Percentiles rank a stretch among this genome's conserved stretches.
These are phyloP conservation scores for Colletotrichum spinosum DNA, from an alignment of 2,329 filamentous ascomycete species.

Conservation along the genomic window DNA sequence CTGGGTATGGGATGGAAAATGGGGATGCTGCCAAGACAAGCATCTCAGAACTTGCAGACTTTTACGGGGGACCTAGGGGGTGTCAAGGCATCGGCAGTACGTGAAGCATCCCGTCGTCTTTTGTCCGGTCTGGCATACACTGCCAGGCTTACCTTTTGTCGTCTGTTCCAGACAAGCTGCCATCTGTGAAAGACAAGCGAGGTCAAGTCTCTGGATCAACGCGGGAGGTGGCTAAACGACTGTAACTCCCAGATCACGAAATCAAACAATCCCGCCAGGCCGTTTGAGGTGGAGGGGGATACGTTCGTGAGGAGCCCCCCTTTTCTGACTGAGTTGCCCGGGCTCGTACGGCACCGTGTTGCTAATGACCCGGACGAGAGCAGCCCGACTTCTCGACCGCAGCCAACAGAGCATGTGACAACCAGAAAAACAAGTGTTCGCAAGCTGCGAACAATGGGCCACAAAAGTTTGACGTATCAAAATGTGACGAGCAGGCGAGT, in stretches of 20 bases:
- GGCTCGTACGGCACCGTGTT: background rate
- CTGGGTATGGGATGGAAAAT: slow-evolving; percentile 51
- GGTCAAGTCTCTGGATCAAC: slow-evolving; percentile 11
- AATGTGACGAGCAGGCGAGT: slow-evolving; percentile 61
- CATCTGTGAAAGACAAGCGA: background rate
- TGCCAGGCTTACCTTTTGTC: background rate
- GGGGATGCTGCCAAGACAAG: slow-evolving; percentile 49
- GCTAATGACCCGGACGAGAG: background rate
- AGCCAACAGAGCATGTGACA: slow-evolving; percentile 58
- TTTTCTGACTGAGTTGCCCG: background rate
- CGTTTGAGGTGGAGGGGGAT: slow-evolving; percentile 56
- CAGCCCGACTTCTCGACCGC: slow-evolving; percentile 57
- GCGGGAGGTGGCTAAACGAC: slow-evolving; percentile 7
- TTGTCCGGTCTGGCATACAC: background rate
- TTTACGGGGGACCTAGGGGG: slow-evolving; percentile 56
- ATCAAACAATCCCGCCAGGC: slow-evolving; percentile 52
- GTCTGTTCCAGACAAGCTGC: background rate
- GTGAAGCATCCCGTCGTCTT: slow-evolving; percentile 19
- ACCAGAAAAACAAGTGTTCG: slow-evolving; percentile 62
- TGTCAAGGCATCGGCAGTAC: slow-evolving; percentile 49
- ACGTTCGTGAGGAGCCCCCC: slow-evolving; percentile 54
- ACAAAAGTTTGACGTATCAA: slow-evolving; percentile 50
- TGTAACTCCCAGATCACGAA: slow-evolving; percentile 49
- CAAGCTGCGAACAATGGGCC: slow-evolving; percentile 52
- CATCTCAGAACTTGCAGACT: slow-evolving; percentile 52